Percentiles rank a stretch among this genome's conserved stretches.
phyloP scores from a whole-genome alignment of 192 early-diverging fungal species.

The Funneliformis geosporum region DNA sequence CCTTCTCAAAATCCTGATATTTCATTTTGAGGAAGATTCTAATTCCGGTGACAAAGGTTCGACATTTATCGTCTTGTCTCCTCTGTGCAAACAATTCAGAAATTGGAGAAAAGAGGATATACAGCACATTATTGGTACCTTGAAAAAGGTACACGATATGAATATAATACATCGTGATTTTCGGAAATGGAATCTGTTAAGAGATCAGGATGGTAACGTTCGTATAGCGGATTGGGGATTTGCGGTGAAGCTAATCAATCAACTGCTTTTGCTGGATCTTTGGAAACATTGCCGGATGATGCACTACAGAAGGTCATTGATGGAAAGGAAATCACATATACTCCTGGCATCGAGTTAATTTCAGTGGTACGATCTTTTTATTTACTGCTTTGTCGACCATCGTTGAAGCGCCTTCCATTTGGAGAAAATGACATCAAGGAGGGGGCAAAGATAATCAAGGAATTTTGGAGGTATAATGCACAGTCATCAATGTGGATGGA shows the following conservation, averaged over 20 bases:
- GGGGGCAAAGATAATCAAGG: not conserved
- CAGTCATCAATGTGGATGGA: not conserved
- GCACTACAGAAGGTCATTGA: not conserved
- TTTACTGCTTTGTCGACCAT: not conserved
- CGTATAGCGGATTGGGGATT: not conserved
- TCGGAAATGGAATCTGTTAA: conserved; percentile 7
- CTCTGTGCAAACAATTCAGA: not conserved
- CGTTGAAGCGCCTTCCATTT: not conserved
- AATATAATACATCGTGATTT: not conserved
- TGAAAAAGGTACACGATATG: not conserved
- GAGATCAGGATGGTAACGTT: not conserved
- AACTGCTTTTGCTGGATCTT: not conserved
- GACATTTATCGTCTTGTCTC: not conserved
- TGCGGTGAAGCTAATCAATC: not conserved
- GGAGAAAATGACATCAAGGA: not conserved
- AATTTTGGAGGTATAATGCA: not conserved
- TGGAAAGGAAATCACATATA: not conserved
- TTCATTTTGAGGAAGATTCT: not conserved
- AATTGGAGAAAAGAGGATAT: not conserved
- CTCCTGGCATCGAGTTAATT: not conserved
- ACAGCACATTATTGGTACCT: not conserved
- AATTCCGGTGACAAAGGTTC: not conserved
- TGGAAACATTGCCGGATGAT: not conserved
- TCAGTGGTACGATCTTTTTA: not conserved
- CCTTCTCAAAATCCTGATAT: no score